A percentile compares a stretch with the other conserved stretches of the same genome.
Evolutionary conservation across 1,139 yeast species (phyloP).

Genomic region (Saccharomyces hybrid): DNA sequence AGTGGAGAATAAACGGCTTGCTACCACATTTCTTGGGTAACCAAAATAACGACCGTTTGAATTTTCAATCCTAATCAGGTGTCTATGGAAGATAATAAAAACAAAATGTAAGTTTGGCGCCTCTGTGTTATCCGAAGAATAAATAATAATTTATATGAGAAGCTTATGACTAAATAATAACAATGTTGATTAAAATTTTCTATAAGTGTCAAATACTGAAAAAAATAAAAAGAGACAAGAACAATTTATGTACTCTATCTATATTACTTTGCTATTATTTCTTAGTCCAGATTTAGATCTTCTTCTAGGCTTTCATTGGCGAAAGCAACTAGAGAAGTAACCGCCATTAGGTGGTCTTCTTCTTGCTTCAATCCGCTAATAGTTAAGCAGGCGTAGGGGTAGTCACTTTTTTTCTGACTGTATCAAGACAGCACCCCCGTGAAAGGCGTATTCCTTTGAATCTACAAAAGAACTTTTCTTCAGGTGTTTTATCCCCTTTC

Average conservation of each 20-base stretch:
- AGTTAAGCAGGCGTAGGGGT: constrained; percentile 49
- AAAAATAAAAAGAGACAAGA: neutral
- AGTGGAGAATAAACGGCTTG: constrained; percentile 41
- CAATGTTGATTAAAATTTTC: neutral
- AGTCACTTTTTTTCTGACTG: constrained; percentile 39
- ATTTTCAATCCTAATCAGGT: neutral
- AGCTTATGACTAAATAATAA: neutral
- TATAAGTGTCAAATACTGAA: neutral
- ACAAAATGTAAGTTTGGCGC: neutral
- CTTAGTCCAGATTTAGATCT: constrained; percentile 14
- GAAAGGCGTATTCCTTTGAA: constrained; percentile 46
- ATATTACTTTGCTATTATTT: neutral
- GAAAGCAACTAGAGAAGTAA: constrained; percentile 14
- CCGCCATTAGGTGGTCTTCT: constrained; percentile 27
- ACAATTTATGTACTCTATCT: neutral
- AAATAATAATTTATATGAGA: neutral
- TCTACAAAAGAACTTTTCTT: constrained; percentile 38
- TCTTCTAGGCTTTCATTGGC: constrained; percentile 7
- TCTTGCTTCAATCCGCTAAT: constrained; percentile 45
- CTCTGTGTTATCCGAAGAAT: neutral
- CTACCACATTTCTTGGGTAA: constrained; percentile 21
- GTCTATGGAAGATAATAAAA: neutral
- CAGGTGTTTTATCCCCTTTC: constrained; percentile 20
- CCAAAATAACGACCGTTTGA: neutral
- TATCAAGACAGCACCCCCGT: constrained; percentile 59